Percentiles rank a stretch among this genome's conserved stretches.
Evolutionary conservation across 2,329 filamentous ascomycete species (phyloP).

Genomic region (Colletotrichum cordylinicola): DNA sequence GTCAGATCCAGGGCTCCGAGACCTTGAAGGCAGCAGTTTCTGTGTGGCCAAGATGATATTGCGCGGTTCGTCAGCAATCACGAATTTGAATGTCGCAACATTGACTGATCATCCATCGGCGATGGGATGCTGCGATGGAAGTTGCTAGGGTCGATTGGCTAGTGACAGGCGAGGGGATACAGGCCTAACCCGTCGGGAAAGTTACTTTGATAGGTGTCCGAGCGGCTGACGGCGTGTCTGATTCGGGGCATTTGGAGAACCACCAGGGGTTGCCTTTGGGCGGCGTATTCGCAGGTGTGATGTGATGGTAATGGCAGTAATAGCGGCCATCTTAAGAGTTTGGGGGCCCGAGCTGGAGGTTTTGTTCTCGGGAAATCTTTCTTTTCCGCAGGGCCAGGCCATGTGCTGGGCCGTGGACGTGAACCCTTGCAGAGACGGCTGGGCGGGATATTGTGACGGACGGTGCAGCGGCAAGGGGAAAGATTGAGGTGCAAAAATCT

Average conservation of each 20-base stretch:
- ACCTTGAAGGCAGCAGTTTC: not conserved
- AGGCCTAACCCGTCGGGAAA: not conserved
- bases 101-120: not conserved
- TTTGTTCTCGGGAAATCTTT: not conserved
- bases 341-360: not conserved
- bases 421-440: not conserved
- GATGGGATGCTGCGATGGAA: not conserved
- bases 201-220: not conserved
- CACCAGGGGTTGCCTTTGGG: not conserved
- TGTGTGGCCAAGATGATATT: not conserved
- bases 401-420: not conserved
- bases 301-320: not conserved
- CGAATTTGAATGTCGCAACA: not conserved
- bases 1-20: not conserved
- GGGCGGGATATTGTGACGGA: constrained; percentile 18
- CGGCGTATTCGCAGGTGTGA: not conserved
- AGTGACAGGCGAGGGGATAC: not conserved
- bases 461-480: constrained; percentile 7
- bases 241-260: not conserved
- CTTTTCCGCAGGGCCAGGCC: not conserved
- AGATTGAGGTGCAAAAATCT: constrained; percentile 2
- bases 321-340: constrained; percentile 4
- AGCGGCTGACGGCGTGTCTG: not conserved
- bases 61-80: not conserved
- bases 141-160: not conserved